phyloP scores from a whole-genome alignment of 2,329 filamentous ascomycete species.

The Diplodia scrobiculata region DNA sequence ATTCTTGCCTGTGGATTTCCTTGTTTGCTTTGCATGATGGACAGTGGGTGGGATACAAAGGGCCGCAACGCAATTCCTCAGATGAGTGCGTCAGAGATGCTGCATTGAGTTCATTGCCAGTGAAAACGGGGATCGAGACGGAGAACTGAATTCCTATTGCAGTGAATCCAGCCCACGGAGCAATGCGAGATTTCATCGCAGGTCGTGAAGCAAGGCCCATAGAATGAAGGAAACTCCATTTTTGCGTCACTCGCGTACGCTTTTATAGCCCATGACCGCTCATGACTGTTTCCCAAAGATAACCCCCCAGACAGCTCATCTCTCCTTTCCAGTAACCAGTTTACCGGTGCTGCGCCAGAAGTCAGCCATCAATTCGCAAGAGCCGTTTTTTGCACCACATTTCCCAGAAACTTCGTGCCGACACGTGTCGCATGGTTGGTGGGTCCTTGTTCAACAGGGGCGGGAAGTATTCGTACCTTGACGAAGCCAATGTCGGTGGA shows the following conservation, averaged over 20 bases:
- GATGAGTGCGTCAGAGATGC: not conserved
- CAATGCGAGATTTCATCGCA: conserved; percentile 18
- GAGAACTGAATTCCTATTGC: conserved; percentile 16
- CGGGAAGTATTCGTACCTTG: conserved; percentile 56
- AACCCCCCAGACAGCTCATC: conserved; percentile 22
- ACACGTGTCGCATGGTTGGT: not conserved
- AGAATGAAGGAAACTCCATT: conserved; percentile 22
- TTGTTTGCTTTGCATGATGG: not conserved
- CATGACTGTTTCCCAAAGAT: conserved; percentile 29
- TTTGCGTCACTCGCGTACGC: conserved; percentile 26
- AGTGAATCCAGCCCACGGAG: conserved; percentile 5
- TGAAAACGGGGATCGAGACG: not conserved
- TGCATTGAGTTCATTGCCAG: not conserved
- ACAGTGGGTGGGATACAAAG: not conserved
- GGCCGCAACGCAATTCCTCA: not conserved
- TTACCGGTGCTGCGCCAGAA: conserved; percentile 27
- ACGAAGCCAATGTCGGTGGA: conserved; percentile 67
- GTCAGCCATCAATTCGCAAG: conserved; percentile 3
- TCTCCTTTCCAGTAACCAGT: conserved; percentile 20
- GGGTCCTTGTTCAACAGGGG: not conserved
- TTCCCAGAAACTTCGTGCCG: too few species aligned
- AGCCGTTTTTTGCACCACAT: not conserved
- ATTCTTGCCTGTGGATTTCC: not conserved
- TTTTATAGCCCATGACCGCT: conserved; percentile 28
- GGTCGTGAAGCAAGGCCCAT: conserved; percentile 25